These are phyloP conservation scores for Populus simonii DNA, from an alignment of 345 rosid genomes.

Conservation along the genomic window DNA sequence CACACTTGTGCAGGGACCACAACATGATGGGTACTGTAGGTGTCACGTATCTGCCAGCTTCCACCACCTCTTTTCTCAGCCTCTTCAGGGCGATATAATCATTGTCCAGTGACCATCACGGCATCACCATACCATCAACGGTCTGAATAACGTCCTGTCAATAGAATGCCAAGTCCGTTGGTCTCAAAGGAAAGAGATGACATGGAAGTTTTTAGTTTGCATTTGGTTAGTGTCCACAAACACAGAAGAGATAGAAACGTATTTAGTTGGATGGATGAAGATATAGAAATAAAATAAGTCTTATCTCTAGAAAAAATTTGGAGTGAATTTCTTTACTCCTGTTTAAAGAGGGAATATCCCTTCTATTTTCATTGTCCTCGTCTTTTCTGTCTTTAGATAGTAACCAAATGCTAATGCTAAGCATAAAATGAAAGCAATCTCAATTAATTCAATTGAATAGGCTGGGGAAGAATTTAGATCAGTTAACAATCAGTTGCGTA, in stretches of 20 bases:
- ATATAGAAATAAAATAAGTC: too few relatives aligned
- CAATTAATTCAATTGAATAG: not conserved
- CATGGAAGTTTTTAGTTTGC: not conserved
- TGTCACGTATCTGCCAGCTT: constrained; percentile 79
- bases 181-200: not conserved
- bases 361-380: too few relatives aligned
- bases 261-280: too few relatives aligned
- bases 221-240: too few relatives aligned
- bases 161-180: constrained; percentile 13
- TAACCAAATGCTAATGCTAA: not conserved
- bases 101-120: constrained; percentile 64
- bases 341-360: too few relatives aligned
- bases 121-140: constrained; percentile 54
- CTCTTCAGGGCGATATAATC: constrained; percentile 98
- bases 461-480: not conserved
- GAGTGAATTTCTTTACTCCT: too few relatives aligned
- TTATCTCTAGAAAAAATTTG: too few relatives aligned
- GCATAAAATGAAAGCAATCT: not conserved
- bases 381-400: too few relatives aligned
- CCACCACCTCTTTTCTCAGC: constrained; percentile 91
- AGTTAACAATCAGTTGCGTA: not conserved
- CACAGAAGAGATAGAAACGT: too few relatives aligned
- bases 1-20: constrained; percentile 97
- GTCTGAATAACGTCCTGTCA: constrained; percentile 73
- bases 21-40: constrained; percentile 87